Evolutionary conservation across 306 rosid genomes (phyloP).

Genomic region (Prunus fruticosa): DNA sequence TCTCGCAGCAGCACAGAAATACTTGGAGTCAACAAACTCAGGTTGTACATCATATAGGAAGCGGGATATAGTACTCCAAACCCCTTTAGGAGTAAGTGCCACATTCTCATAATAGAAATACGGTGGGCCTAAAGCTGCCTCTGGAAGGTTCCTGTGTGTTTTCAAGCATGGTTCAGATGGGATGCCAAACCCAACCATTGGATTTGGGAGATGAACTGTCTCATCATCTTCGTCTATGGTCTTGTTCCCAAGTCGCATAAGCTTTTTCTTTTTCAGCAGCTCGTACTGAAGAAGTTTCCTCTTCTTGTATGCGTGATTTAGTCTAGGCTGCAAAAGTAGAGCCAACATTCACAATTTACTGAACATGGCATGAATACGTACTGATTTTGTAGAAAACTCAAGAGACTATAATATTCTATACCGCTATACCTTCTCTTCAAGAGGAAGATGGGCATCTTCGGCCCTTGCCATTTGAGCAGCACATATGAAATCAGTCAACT

Average conservation of each 20-base stretch:
- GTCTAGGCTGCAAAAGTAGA: constrained; percentile 50
- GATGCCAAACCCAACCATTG: constrained; percentile 88
- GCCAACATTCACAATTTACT: constrained; percentile 12
- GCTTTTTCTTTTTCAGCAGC: constrained; percentile 54
- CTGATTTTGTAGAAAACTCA: background rate
- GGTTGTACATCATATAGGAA: constrained; percentile 79
- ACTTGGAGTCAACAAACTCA: constrained; percentile 88
- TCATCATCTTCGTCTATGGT: constrained; percentile 59
- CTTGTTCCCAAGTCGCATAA: constrained; percentile 34
- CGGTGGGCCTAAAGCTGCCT: constrained; percentile 75
- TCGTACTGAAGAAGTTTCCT: constrained; percentile 49
- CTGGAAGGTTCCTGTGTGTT: constrained; percentile 53
- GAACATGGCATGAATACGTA: background rate
- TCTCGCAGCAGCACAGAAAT: constrained; percentile 86
- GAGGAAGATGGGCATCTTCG: constrained; percentile 54
- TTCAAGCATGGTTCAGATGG: constrained; percentile 48
- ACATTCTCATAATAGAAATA: constrained; percentile 96
- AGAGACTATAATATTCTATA: constrained; percentile 11
- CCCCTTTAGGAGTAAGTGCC: constrained; percentile 92
- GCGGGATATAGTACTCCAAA: constrained; percentile 84
- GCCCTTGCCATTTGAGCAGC: constrained; percentile 79
- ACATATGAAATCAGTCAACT: constrained; percentile 66
- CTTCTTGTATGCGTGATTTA: constrained; percentile 36
- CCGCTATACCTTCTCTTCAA: constrained; percentile 60
- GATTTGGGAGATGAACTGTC: constrained; percentile 65